These are phyloP conservation scores for Cadophora malorum DNA, from an alignment of 2,329 filamentous ascomycete genomes.

Conservation along the genomic window DNA sequence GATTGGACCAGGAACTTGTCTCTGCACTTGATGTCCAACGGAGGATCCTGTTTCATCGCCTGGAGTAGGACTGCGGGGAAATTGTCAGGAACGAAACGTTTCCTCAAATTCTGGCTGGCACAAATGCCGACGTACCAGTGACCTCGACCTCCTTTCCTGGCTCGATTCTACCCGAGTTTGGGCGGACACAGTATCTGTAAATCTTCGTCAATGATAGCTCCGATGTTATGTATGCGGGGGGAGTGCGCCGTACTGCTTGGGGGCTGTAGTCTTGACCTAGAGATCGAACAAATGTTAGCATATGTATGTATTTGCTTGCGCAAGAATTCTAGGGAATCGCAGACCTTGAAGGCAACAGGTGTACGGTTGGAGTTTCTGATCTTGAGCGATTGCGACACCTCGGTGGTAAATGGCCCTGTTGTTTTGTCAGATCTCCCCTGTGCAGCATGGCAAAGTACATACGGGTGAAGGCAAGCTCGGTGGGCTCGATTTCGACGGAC, in stretches of 20 bases:
- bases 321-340: conserved; percentile 28
- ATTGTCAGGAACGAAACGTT: conserved; percentile 30
- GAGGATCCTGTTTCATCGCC: conserved; percentile 95
- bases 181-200: conserved; percentile 91
- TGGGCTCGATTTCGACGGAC: conserved; percentile 93
- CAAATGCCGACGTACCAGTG: conserved; percentile 66
- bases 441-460: conserved; percentile 49
- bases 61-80: conserved; percentile 79
- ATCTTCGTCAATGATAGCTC: conserved; percentile 36
- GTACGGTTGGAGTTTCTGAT: conserved; percentile 68
- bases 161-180: conserved; percentile 96
- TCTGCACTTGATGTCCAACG: conserved; percentile 85
- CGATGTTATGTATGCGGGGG: conserved; percentile 31
- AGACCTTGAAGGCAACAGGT: conserved; percentile 74
- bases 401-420: conserved; percentile 69
- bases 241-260: conserved; percentile 81
- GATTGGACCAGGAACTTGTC: conserved; percentile 99
- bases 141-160: conserved; percentile 90
- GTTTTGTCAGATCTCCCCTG: conserved; percentile 28
- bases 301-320: neutral
- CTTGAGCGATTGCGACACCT: conserved; percentile 68
- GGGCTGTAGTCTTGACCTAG: conserved; percentile 98
- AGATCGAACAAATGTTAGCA: conserved; percentile 23
- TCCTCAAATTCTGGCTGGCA: neutral
- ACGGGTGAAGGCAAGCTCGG: conserved; percentile 95